Evolutionary conservation across 192 early-diverging fungal species (phyloP), one percentile per base, ranked within the genome.

Genomic region (Backusella westeae): DNA sequence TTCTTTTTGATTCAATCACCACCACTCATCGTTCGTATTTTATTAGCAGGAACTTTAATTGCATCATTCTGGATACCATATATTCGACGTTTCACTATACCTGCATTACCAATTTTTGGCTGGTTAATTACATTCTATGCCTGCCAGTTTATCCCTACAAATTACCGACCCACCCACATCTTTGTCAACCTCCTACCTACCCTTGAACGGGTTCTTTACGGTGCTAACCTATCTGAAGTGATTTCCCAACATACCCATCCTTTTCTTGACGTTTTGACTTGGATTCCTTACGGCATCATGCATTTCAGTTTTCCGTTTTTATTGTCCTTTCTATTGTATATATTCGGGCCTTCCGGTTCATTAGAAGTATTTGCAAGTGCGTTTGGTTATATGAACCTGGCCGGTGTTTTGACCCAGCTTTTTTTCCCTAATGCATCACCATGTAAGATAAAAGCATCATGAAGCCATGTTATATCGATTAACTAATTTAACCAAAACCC

Each of bases 231-330:
- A 49, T 86, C 87, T 9, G 87, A 89, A 56, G 74, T 91, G 9
- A 85, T 90, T 26, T 83, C 87, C 3, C 73, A 74, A 32, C 76
- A 85, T 29, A 83, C 87, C 0, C 83, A 85, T 1, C 74, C 85
- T 39, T 46, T 87, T 9, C 78, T 84, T 36, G 92, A 93, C 81
- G 71, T 92, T 7, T 73, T 91, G 35, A 87, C 89, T 8, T 93
- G 91, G 85, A 71, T 93, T 46, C 91, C 90, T 7, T 92, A 93
- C 73, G 92, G 92, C n/a, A 82, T 93, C 15, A 34, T 90, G 23
- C 91, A 93, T 75, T 93, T 89, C 79, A 80, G 86, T 3, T 85
- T 90, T 19, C 91, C 91, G 8, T 85, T 88, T 36, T 68, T 90
- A 23, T 87, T 90, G 10, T 84, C 81, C 1, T 34, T 81, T 0